These are phyloP conservation scores for Lactarius sanguifluus DNA, from an alignment of 768 basidiomycete genomes.

Conservation along the genomic window DNA sequence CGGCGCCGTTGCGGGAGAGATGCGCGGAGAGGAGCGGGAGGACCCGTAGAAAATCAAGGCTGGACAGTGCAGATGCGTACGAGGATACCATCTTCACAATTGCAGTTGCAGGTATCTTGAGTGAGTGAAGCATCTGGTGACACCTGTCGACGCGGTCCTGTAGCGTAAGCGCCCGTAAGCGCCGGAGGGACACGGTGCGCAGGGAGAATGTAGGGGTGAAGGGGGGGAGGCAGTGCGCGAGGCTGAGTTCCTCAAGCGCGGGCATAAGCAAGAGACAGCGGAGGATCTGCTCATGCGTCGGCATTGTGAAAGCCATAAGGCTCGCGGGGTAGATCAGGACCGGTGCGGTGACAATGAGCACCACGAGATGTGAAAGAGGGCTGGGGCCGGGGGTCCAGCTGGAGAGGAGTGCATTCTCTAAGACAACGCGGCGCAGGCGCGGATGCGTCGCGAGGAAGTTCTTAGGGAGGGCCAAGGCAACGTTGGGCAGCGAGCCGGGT, in stretches of 20 bases:
- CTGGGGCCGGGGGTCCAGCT: background rate
- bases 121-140: slow-evolving; percentile 14
- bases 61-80: slow-evolving; percentile 11
- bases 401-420: slow-evolving; percentile 10
- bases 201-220: background rate
- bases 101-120: slow-evolving; percentile 4
- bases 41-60: slow-evolving; percentile 19
- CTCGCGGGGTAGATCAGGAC: background rate
- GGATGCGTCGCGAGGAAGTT: slow-evolving; percentile 21
- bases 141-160: slow-evolving; percentile 21
- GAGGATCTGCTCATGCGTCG: slow-evolving; percentile 12
- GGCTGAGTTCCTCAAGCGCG: slow-evolving; percentile 5
- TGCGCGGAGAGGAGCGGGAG: slow-evolving; percentile 14
- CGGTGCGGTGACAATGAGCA: background rate
- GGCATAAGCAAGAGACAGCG: slow-evolving; percentile 16
- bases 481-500: slow-evolving; percentile 2
- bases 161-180: slow-evolving; percentile 2
- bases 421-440: slow-evolving; percentile 13
- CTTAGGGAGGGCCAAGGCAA: background rate
- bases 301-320: background rate
- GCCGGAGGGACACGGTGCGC: slow-evolving; percentile 4
- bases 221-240: slow-evolving; percentile 18
- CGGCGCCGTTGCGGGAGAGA: background rate
- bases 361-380: background rate
- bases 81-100: slow-evolving; percentile 14